Percentiles rank a stretch among this genome's conserved stretches.
Conservation (phyloP, 1,284 basidiomycete genomes). For the Apiotrichum gamsii region DNA sequence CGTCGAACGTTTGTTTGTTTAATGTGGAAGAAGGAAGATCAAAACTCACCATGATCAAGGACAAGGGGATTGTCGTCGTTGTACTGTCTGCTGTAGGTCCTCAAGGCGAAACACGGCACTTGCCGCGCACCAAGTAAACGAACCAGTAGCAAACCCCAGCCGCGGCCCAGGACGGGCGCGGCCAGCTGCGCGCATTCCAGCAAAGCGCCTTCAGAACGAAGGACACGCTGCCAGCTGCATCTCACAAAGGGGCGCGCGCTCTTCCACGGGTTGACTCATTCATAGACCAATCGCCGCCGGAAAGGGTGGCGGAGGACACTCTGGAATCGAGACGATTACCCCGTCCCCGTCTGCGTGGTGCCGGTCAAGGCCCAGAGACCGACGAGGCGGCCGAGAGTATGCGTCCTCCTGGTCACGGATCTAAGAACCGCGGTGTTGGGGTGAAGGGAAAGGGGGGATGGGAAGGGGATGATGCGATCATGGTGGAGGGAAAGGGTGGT, state of each 20-base stretch:
- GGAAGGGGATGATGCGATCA: slow-evolving; percentile 4
- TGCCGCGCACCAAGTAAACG: background rate
- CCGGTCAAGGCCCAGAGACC: background rate
- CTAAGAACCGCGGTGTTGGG: slow-evolving; percentile 46
- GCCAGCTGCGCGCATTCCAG: too few relatives aligned
- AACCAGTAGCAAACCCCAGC: slow-evolving; percentile 10
- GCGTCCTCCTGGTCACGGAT: slow-evolving; percentile 45
- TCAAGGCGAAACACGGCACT: background rate
- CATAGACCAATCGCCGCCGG: slow-evolving; percentile 46
- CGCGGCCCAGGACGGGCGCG: slow-evolving; percentile 6
- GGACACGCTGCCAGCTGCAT: too few relatives aligned
- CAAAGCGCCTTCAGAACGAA: too few relatives aligned
- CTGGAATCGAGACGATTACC: too few relatives aligned
- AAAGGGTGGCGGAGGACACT: slow-evolving; percentile 43
- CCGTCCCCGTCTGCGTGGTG: too few relatives aligned
- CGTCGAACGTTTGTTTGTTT: too few relatives aligned
- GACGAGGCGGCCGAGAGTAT: slow-evolving; percentile 14
- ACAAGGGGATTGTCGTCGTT: too few relatives aligned
- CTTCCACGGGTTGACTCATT: slow-evolving; percentile 49
- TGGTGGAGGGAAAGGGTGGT: slow-evolving; percentile 7
- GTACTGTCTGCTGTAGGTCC: too few relatives aligned
- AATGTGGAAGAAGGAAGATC: too few relatives aligned
- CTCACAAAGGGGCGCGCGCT: slow-evolving; percentile 16
- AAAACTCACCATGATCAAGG: background rate
- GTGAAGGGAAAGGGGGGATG: slow-evolving; percentile 9